These are phyloP conservation scores for Hondaea fermentalgiana DNA, from an alignment of 108 stramenopile species.

Conservation along the genomic window DNA sequence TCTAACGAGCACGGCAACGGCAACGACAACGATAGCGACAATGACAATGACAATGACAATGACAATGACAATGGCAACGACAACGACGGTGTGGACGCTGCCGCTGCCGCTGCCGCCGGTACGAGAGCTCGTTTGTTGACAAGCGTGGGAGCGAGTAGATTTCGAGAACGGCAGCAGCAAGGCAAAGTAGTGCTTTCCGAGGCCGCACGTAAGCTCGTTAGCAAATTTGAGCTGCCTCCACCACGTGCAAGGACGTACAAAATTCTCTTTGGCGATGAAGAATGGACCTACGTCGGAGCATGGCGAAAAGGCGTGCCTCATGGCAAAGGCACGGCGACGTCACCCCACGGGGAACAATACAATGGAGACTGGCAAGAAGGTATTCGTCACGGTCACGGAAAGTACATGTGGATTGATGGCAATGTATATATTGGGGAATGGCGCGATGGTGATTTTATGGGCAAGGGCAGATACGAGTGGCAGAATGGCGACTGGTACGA, in stretches of 20 bases:
- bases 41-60: neutral
- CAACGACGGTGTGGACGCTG: neutral
- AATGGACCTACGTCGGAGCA: neutral
- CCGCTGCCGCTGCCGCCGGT: neutral
- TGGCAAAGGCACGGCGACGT: neutral
- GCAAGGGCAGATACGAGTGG: constrained; percentile 42
- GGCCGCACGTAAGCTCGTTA: neutral
- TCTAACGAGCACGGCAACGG: neutral
- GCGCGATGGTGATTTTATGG: constrained; percentile 47
- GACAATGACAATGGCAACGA: neutral
- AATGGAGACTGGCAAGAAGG: neutral
- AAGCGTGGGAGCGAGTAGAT: neutral
- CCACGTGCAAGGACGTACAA: neutral
- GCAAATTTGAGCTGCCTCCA: neutral
- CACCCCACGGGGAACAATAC: neutral
- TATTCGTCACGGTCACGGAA: constrained; percentile 35
- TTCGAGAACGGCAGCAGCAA: too few species aligned
- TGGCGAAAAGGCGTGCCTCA: neutral
- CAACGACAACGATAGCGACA: neutral
- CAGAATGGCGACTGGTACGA: constrained; percentile 48
- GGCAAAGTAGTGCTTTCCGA: neutral
- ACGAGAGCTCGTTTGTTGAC: neutral
- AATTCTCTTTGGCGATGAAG: neutral
- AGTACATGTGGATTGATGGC: constrained; percentile 45
- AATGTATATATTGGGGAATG: constrained; percentile 47